Evolutionary conservation across 1,139 yeast genomes (phyloP).

Genomic region (Pneumocystis sp.): DNA sequence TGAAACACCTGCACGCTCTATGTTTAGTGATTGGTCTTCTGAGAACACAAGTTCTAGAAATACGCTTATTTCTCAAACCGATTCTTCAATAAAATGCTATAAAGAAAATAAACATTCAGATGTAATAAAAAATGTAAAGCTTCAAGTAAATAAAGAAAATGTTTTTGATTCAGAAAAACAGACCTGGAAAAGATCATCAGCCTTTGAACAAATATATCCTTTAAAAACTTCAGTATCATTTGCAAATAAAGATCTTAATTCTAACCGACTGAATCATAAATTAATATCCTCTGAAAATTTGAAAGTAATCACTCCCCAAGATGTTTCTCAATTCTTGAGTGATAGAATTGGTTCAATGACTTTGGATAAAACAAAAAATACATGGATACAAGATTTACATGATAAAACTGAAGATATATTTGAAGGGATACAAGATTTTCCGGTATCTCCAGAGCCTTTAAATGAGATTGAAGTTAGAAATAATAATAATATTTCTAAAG

Average conservation of each 20-base stretch:
- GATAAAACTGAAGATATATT: constrained; percentile 1
- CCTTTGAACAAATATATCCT: not conserved
- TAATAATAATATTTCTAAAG: not conserved
- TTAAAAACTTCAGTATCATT: not conserved
- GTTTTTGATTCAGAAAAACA: not conserved
- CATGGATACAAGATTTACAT: not conserved
- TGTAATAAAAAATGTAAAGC: not conserved
- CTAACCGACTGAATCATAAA: not conserved
- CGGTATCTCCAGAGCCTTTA: not conserved
- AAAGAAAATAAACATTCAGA: not conserved
- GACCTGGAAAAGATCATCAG: not conserved
- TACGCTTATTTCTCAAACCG: not conserved
- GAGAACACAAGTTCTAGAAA: not conserved
- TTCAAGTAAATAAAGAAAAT: not conserved
- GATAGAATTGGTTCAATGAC: constrained; percentile 1
- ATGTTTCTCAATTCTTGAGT: not conserved
- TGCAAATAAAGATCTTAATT: not conserved
- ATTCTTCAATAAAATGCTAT: not conserved
- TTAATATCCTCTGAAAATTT: not conserved
- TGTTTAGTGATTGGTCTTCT: constrained; percentile 1
- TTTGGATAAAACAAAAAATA: not conserved
- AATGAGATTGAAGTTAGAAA: not conserved
- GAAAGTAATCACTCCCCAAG: not conserved
- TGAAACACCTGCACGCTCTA: not conserved
- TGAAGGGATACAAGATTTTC: constrained; percentile 1